Evolutionary conservation across 768 basidiomycete genomes (phyloP), one percentile per base, ranked within the genome.

Genomic region (Pleurotus pulmonarius): DNA sequence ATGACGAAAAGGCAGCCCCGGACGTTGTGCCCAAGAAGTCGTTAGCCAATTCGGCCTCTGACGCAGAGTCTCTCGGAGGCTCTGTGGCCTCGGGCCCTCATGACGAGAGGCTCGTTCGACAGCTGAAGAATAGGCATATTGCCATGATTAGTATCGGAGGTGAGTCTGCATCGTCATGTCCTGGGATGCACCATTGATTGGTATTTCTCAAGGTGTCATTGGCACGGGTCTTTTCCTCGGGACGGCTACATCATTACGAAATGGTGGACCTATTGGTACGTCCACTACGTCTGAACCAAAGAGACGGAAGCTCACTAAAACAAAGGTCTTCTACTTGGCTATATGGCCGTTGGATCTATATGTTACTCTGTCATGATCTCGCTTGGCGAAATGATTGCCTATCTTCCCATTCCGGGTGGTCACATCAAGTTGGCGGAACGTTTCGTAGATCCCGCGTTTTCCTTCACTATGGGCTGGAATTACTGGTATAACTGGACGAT

Each of bases 361-460:
- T 88, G 87, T 58, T 86, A 82, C 65, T 74, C 76, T 18, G 85
- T 88, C 62, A 92, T 92, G 89, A 55, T 60, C 49, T 56, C 63
- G n/a, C 62, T 73, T 2, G 83, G 86, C 6, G 86, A 88, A 72
- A 88, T 89, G 90, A 65, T 92, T 46, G 83, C 90, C 0, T 92
- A 78, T 68, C 77, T 93, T 4, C 91, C 91, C 0, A 77, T 93
- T 49, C 78, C 88, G 24, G 91, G 91, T 56, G 91, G 82, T 2
- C 90, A 92, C 62, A 91, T 92, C 69, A 89, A 77, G 58, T 71
- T 93, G 15, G 86, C 91, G 0, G 90, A 87, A 66, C 87, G 91
- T 29, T 94, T 93, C 63, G 86, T 93, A 6, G 82, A 90, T 58
- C 86, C 83, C 13, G 86, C 88, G 1, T 73, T 90, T 47, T 54